Evolutionary conservation across 768 basidiomycete species (phyloP).

Genomic region (Boletus vinaceobasis): DNA sequence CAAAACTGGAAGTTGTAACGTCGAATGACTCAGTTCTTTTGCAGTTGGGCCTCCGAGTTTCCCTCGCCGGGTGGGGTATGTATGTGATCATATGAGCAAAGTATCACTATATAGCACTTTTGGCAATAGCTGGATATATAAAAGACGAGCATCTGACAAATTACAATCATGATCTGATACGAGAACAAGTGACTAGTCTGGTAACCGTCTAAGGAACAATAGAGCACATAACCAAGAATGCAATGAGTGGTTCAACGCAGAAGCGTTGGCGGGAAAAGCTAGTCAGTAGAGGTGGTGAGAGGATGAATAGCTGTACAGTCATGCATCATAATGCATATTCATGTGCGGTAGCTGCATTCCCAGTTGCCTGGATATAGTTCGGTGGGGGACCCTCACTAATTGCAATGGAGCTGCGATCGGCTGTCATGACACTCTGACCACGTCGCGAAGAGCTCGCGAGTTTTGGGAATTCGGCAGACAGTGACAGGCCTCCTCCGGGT

Average conservation of each 20-base stretch:
- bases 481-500: constrained; percentile 16
- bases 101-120: not conserved
- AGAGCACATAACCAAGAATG: not conserved
- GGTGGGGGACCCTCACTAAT: constrained; percentile 23
- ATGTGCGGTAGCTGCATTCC: not conserved
- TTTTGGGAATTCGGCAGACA: constrained; percentile 16
- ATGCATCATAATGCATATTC: not conserved
- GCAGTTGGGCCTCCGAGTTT: not conserved
- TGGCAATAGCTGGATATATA: not conserved
- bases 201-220: not conserved
- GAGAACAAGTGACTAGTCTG: not conserved
- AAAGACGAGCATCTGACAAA: not conserved
- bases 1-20: not conserved
- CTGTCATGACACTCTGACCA: not conserved
- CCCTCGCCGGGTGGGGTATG: too few species aligned
- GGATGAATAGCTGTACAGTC: not conserved
- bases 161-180: not conserved
- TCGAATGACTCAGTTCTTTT: not conserved
- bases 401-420: constrained; percentile 12
- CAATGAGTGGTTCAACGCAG: not conserved
- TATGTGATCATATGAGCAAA: too few species aligned
- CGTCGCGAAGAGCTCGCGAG: constrained; percentile 1
- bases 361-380: constrained; percentile 21
- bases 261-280: not conserved
- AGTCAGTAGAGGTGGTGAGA: not conserved